These are phyloP conservation scores for Nissolia schottii DNA, from an alignment of 306 rosid genomes.

Conservation along the genomic window DNA sequence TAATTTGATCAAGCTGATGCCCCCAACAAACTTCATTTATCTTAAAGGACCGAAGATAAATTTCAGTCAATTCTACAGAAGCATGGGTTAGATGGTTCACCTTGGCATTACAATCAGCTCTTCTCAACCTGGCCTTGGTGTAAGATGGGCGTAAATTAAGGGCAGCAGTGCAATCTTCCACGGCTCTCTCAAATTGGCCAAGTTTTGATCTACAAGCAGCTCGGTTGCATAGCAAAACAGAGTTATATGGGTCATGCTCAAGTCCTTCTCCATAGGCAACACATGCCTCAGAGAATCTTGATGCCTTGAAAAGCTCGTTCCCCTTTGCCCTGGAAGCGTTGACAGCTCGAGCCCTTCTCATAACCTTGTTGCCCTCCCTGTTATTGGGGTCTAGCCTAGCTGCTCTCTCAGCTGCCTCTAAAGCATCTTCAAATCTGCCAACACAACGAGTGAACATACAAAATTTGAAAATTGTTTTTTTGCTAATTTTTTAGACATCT, in stretches of 20 bases:
- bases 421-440: constrained; percentile 70
- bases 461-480: no score
- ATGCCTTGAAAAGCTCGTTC: constrained; percentile 65
- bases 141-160: constrained; percentile 69
- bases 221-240: constrained; percentile 70
- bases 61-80: no score
- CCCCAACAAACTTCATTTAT: no score
- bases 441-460: neutral
- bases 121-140: constrained; percentile 71
- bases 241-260: constrained; percentile 60
- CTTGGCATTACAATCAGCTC: constrained; percentile 87
- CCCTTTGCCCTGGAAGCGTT: constrained; percentile 63
- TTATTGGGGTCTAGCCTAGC: constrained; percentile 58
- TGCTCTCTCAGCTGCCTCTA: constrained; percentile 60
- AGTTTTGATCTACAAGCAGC: constrained; percentile 76
- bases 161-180: constrained; percentile 69
- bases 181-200: constrained; percentile 58
- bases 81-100: constrained; percentile 24
- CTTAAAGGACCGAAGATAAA: no score
- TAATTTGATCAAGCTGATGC: no score
- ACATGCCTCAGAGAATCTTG: constrained; percentile 69
- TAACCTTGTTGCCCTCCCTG: constrained; percentile 42
- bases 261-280: constrained; percentile 75
- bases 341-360: constrained; percentile 46
- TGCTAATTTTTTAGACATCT: no score